phyloP scores from a whole-genome alignment of 495 filamentous ascomycete genomes.

The Aspergillus ellipticus region DNA sequence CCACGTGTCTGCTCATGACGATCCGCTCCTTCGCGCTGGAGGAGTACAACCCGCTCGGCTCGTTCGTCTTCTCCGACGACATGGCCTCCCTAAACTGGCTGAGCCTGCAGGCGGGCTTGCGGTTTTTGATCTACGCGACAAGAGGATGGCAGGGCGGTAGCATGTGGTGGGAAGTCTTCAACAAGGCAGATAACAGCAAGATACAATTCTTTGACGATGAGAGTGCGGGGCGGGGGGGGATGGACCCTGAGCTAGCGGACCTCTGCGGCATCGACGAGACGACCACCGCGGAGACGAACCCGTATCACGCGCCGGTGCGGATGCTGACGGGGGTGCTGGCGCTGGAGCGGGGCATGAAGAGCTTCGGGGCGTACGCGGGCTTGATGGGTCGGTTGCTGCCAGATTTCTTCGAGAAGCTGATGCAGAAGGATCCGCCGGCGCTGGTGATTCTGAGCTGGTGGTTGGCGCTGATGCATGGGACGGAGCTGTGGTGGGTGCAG shows the following conservation, averaged over 20 bases:
- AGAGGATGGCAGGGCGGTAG: slow-evolving; percentile 31
- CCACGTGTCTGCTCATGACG: slow-evolving; percentile 39
- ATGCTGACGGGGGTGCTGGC: slow-evolving; percentile 32
- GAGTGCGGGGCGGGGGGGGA: slow-evolving; percentile 28
- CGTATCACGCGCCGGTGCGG: slow-evolving; percentile 36
- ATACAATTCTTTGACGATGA: slow-evolving; percentile 26
- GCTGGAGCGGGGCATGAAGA: slow-evolving; percentile 17
- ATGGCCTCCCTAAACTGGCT: slow-evolving; percentile 40
- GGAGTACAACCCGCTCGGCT: slow-evolving; percentile 31
- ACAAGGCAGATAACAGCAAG: slow-evolving; percentile 20
- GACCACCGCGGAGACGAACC: slow-evolving; percentile 35
- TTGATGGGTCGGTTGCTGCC: slow-evolving; percentile 35
- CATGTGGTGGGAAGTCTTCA: slow-evolving; percentile 37
- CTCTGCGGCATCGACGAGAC: slow-evolving; percentile 37
- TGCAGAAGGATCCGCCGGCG: slow-evolving; percentile 37
- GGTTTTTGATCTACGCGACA: slow-evolving; percentile 32
- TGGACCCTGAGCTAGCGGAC: slow-evolving; percentile 35
- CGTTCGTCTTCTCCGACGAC: slow-evolving; percentile 41
- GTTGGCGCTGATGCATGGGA: slow-evolving; percentile 34
- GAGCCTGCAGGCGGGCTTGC: slow-evolving; percentile 37
- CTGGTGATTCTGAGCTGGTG: slow-evolving; percentile 44
- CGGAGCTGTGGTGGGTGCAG: slow-evolving; percentile 40
- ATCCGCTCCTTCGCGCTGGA: slow-evolving; percentile 37
- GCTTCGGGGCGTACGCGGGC: slow-evolving; percentile 23
- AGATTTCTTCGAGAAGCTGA: slow-evolving; percentile 31